Percentiles rank a stretch among this genome's conserved stretches.
These are phyloP conservation scores for Candida peoriensis DNA, from an alignment of 805 yeast species.

Conservation along the genomic window DNA sequence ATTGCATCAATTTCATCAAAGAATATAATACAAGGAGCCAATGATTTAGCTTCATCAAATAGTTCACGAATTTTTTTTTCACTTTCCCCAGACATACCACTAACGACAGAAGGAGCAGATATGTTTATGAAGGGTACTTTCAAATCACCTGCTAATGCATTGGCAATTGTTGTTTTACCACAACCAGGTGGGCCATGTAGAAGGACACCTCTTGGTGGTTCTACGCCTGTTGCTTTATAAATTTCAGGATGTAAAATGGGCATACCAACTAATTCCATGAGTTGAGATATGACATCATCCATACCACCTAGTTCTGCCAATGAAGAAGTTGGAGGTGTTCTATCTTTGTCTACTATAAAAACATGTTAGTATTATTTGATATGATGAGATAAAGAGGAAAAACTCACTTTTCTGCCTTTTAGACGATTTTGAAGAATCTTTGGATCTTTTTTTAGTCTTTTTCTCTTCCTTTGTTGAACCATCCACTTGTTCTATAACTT, in stretches of 20 bases:
- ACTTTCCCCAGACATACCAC: slow-evolving; percentile 99
- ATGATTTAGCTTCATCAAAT: slow-evolving; percentile 82
- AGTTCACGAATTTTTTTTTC: slow-evolving; percentile 91
- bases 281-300: slow-evolving; percentile 75
- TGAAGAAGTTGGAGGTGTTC: slow-evolving; percentile 64
- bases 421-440: slow-evolving; percentile 31
- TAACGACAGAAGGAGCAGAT: slow-evolving; percentile 93
- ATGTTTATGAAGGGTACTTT: slow-evolving; percentile 88
- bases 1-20: slow-evolving; percentile 98
- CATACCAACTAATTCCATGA: slow-evolving; percentile 86
- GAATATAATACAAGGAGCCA: slow-evolving; percentile 91
- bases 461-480: slow-evolving; percentile 26
- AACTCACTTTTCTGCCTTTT: slow-evolving; percentile 36
- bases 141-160: slow-evolving; percentile 91
- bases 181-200: slow-evolving; percentile 99
- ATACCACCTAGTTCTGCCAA: slow-evolving; percentile 84
- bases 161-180: slow-evolving; percentile 95
- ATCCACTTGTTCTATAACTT: neutral
- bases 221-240: slow-evolving; percentile 80
- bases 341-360: slow-evolving; percentile 39
- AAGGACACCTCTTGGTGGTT: slow-evolving; percentile 90
- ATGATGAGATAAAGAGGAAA: slow-evolving; percentile 12
- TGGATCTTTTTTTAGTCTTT: slow-evolving; percentile 46
- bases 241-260: slow-evolving; percentile 95
- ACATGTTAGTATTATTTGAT: slow-evolving; percentile 5